A percentile compares a stretch with the other conserved stretches of the same genome.
phyloP scores from a whole-genome alignment of 2,329 filamentous ascomycete species.

The Alternaria atra region DNA sequence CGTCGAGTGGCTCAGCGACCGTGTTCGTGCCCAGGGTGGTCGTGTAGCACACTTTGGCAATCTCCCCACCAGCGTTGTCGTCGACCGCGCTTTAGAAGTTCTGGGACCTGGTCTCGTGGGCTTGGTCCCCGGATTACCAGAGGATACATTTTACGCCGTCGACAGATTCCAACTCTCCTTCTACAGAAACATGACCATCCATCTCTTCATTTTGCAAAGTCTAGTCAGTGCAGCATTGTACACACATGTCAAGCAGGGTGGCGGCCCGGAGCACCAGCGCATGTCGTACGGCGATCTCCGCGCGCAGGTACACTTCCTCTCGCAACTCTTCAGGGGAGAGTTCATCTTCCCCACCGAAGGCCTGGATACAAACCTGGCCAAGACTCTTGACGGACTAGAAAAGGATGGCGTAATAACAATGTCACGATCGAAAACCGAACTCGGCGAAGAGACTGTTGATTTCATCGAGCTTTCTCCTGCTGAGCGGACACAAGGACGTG shows the following conservation, averaged over 20 bases:
- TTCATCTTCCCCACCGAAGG: conserved; percentile 96
- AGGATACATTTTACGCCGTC: conserved; percentile 93
- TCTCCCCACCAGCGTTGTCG: conserved; percentile 78
- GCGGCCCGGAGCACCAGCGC: conserved; percentile 81
- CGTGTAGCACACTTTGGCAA: conserved; percentile 93
- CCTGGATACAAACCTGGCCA: conserved; percentile 79
- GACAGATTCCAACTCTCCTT: conserved; percentile 96
- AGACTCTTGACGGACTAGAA: conserved; percentile 80
- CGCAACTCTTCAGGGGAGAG: conserved; percentile 88
- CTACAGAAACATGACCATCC: conserved; percentile 99
- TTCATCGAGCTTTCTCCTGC: conserved; percentile 77
- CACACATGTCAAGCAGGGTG: conserved; percentile 86
- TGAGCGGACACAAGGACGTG: conserved; percentile 80
- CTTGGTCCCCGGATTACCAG: conserved; percentile 77
- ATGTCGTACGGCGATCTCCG: conserved; percentile 78
- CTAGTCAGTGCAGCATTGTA: conserved; percentile 92
- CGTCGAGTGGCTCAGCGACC: conserved; percentile 86
- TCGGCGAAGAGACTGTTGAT: conserved; percentile 61
- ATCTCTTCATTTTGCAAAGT: conserved; percentile 93
- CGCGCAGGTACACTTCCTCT: conserved; percentile 87
- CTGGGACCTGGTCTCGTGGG: conserved; percentile 90
- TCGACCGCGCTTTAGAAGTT: conserved; percentile 90
- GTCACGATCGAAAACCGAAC: conserved; percentile 54
- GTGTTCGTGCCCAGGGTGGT: conserved; percentile 85
- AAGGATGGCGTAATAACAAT: conserved; percentile 79